Conservation (phyloP, 2,329 filamentous ascomycete species). For the Fusarium sp. region DNA sequence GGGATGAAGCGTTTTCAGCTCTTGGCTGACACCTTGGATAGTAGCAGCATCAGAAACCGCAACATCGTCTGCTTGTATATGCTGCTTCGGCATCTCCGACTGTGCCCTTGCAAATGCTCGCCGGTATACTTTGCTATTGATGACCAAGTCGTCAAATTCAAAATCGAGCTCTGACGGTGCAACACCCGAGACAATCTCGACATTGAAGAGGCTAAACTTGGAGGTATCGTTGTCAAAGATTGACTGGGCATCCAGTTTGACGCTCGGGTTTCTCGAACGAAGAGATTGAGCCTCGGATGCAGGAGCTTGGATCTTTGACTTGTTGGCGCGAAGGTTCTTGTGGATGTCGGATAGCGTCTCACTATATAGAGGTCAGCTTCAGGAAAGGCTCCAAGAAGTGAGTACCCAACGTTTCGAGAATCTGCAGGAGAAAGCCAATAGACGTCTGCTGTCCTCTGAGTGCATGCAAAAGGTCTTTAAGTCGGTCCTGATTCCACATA, state of each 20-base stretch:
- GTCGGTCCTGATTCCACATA: conserved; percentile 9
- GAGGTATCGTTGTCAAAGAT: conserved; percentile 2
- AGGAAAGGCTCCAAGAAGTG: fast-evolving
- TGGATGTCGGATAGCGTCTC: conserved; percentile 1
- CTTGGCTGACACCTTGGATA: not conserved
- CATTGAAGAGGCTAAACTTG: not conserved
- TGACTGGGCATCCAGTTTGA: not conserved
- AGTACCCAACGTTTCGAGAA: conserved; percentile 2
- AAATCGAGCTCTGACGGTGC: conserved; percentile 10
- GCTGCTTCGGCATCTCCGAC: not conserved
- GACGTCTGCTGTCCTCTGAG: not conserved
- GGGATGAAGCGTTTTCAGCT: too few species aligned
- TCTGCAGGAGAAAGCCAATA: not conserved
- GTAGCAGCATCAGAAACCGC: not conserved
- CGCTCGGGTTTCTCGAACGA: not conserved
- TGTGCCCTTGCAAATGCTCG: not conserved
- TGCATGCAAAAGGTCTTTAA: not conserved
- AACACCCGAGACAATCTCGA: not conserved
- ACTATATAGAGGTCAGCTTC: not conserved
- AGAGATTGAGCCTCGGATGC: conserved; percentile 6
- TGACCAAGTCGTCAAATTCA: conserved; percentile 1
- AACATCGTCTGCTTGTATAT: not conserved
- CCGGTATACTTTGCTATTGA: conserved; percentile 4
- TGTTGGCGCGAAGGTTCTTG: not conserved
- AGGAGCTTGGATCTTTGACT: not conserved